phyloP scores from a whole-genome alignment of 2,329 filamentous ascomycete genomes.

The Neofusicoccum parvum region DNA sequence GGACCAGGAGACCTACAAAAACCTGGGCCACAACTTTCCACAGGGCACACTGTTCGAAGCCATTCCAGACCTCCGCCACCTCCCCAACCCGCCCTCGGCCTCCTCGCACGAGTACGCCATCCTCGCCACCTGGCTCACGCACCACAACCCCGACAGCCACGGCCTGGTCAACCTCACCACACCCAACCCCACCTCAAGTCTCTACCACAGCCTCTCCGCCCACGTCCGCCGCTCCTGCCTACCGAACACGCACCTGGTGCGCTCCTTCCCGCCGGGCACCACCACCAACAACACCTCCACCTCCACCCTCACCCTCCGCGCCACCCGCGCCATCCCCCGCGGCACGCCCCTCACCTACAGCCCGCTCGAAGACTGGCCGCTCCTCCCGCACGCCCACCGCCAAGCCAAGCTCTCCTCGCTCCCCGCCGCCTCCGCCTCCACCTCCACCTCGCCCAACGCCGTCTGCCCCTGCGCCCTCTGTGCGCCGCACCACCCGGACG shows the following conservation, averaged over 20 bases:
- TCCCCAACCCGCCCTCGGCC: background rate
- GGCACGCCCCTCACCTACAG: background rate
- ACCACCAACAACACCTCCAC: no score
- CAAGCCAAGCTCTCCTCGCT: background rate
- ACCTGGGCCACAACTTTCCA: background rate
- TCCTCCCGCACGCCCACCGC: background rate
- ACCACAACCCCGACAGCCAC: background rate
- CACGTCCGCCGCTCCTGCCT: background rate
- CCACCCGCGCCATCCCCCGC: background rate
- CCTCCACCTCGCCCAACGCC: background rate
- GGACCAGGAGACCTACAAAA: background rate
- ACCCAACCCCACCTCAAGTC: no score
- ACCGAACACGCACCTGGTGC: background rate
- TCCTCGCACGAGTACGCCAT: background rate
- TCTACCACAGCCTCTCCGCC: background rate
- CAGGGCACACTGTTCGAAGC: background rate
- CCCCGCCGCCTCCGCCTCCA: background rate
- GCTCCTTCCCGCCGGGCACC: background rate
- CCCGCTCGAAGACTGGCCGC: background rate
- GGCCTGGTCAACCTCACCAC: background rate
- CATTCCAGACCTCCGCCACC: no score
- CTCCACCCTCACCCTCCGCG: background rate
- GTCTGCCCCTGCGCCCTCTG: background rate
- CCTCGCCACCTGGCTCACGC: background rate
- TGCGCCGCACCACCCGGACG: no score